phyloP scores from a whole-genome alignment of 2,329 filamentous ascomycete genomes.

The Ceratocystis lukuohia region DNA sequence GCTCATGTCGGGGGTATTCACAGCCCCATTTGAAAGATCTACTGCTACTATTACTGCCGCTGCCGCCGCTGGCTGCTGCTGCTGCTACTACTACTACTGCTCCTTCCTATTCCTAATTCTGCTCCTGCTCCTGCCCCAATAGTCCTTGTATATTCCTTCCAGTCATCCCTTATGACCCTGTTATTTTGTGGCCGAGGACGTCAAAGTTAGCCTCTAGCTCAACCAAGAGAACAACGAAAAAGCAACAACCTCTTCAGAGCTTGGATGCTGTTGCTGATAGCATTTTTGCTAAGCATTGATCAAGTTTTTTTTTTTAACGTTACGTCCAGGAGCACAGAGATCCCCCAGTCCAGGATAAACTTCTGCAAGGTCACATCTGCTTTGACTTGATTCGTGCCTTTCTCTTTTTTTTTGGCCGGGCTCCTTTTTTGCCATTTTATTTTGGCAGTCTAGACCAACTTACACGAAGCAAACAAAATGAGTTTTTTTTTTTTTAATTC shows the following conservation, averaged over 20 bases:
- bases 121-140: too few relatives aligned
- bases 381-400: background rate
- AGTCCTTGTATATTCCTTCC: too few relatives aligned
- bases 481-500: background rate
- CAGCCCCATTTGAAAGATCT: too few relatives aligned
- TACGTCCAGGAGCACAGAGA: constrained; percentile 6
- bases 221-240: background rate
- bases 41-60: too few relatives aligned
- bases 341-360: background rate
- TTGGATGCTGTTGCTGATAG: background rate
- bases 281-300: constrained; percentile 1
- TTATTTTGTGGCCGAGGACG: background rate
- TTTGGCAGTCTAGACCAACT: background rate
- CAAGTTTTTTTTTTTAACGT: constrained; percentile 2
- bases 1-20: background rate
- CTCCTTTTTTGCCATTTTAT: background rate
- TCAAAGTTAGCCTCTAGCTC: background rate
- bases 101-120: too few relatives aligned
- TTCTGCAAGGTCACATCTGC: background rate
- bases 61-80: too few relatives aligned
- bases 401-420: background rate
- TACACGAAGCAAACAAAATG: background rate
- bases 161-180: too few relatives aligned
- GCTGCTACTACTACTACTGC: too few relatives aligned
- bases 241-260: background rate